Percentiles rank a stretch among this genome's conserved stretches.
Conservation (phyloP, 345 rosid species). For the Erysimum cheiranthoides region DNA sequence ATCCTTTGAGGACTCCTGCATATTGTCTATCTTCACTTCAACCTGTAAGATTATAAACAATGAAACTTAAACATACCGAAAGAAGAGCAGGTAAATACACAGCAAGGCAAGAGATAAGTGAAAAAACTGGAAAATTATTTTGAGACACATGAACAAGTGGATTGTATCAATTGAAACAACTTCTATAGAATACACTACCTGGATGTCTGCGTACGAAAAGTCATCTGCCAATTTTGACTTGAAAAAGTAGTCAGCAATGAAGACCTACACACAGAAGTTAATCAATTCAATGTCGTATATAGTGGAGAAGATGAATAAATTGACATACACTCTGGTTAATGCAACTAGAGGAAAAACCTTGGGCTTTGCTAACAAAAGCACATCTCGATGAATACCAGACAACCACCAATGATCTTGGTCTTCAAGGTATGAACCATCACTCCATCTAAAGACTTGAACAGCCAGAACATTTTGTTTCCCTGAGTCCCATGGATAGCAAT, state of each 20-base stretch:
- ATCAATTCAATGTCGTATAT: neutral
- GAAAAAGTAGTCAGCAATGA: conserved; percentile 91
- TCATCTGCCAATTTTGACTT: conserved; percentile 74
- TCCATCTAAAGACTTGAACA: conserved; percentile 98
- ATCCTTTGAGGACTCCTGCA: conserved; percentile 58
- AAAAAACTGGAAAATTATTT: neutral
- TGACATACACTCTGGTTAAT: conserved; percentile 22
- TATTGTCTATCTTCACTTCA: conserved; percentile 84
- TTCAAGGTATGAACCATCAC: conserved; percentile 99
- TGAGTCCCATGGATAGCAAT: conserved; percentile 74
- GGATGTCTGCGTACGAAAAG: conserved; percentile 70
- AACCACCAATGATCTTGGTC: conserved; percentile 99
- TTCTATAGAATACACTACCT: conserved; percentile 51
- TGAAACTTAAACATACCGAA: conserved; percentile 3
- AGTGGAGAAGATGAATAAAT: conserved; percentile 5
- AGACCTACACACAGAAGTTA: conserved; percentile 67
- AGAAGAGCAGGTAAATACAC: conserved; percentile 5
- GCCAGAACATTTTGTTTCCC: conserved; percentile 86
- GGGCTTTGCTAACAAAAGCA: conserved; percentile 96
- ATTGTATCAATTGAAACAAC: neutral
- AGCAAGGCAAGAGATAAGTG: neutral
- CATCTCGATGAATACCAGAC: conserved; percentile 96
- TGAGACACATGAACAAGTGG: conserved; percentile 21
- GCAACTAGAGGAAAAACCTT: conserved; percentile 57
- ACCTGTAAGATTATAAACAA: conserved; percentile 57